These are phyloP conservation scores for Globisporangium rhizosaccharum DNA, from an alignment of 352 stramenopile genomes.

Conservation along the genomic window DNA sequence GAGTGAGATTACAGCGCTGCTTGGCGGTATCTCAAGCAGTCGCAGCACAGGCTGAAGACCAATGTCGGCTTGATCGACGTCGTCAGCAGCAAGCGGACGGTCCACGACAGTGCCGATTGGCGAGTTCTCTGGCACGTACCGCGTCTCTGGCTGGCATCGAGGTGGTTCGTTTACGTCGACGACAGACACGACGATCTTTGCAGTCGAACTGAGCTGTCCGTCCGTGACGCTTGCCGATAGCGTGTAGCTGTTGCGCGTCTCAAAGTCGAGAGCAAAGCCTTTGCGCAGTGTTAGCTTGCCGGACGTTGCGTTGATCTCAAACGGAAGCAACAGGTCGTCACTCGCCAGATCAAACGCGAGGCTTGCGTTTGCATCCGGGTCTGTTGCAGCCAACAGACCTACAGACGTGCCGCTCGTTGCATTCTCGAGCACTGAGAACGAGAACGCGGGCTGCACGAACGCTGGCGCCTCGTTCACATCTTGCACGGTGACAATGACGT, in stretches of 20 bases:
- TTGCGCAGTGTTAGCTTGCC: background rate
- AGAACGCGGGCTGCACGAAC: slow-evolving; percentile 1
- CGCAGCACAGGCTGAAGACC: slow-evolving; percentile 3
- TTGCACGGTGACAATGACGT: slow-evolving; percentile 1
- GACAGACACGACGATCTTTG: slow-evolving; percentile 2
- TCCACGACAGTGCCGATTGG: slow-evolving; percentile 2
- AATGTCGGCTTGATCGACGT: slow-evolving; percentile 1
- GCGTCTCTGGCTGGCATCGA: background rate
- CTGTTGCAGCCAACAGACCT: background rate
- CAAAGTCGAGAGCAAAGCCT: background rate
- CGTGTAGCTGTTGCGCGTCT: background rate
- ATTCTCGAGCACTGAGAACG: slow-evolving; percentile 5
- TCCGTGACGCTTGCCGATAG: slow-evolving; percentile 5
- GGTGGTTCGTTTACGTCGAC: slow-evolving; percentile 9
- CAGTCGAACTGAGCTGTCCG: background rate
- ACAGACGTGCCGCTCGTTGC: background rate
- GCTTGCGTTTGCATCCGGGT: background rate
- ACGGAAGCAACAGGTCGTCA: background rate
- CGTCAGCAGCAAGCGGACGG: background rate
- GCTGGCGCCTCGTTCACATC: slow-evolving; percentile 5
- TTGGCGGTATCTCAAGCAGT: background rate
- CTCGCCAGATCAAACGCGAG: background rate
- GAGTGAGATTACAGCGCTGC: background rate
- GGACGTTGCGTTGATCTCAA: slow-evolving; percentile 5
- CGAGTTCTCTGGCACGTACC: slow-evolving; percentile 4